phyloP scores from a whole-genome alignment of 2,329 filamentous ascomycete genomes.

The Diplodia intermedia region DNA sequence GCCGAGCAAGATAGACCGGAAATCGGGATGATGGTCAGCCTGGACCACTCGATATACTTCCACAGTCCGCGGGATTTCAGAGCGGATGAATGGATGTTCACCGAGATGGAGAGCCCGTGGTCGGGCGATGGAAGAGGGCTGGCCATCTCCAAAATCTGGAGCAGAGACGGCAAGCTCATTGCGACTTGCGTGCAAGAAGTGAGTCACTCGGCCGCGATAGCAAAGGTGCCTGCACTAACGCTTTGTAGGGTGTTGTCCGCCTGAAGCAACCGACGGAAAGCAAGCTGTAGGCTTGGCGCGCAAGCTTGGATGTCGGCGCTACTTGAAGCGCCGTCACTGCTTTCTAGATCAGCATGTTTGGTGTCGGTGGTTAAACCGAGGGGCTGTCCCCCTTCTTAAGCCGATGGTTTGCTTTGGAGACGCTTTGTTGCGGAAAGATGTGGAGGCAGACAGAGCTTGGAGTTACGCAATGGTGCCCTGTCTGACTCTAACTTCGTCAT shows the following conservation, averaged over 20 bases:
- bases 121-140: constrained; percentile 77
- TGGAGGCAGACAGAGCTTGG: constrained; percentile 9
- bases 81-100: constrained; percentile 76
- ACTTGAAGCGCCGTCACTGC: constrained; percentile 12
- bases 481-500: not conserved
- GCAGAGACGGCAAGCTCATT: constrained; percentile 72
- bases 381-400: constrained; percentile 1
- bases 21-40: constrained; percentile 83
- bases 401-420: constrained; percentile 6
- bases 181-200: constrained; percentile 84
- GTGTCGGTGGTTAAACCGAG: not conserved
- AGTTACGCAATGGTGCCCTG: constrained; percentile 7
- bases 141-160: constrained; percentile 77
- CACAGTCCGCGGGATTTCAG: constrained; percentile 58
- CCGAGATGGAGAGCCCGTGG: constrained; percentile 82
- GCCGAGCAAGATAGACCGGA: constrained; percentile 61
- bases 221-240: constrained; percentile 35
- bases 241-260: constrained; percentile 58
- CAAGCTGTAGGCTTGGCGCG: constrained; percentile 34
- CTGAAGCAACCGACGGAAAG: constrained; percentile 50
- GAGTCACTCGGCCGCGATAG: constrained; percentile 33
- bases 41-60: constrained; percentile 73
- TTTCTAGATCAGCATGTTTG: not conserved
- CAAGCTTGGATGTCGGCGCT: not conserved
- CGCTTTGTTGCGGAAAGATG: constrained; percentile 22